Percentiles rank a stretch among this genome's conserved stretches.
Conservation (phyloP, 352 stramenopile species). For the Elongisporangium prolatum region DNA sequence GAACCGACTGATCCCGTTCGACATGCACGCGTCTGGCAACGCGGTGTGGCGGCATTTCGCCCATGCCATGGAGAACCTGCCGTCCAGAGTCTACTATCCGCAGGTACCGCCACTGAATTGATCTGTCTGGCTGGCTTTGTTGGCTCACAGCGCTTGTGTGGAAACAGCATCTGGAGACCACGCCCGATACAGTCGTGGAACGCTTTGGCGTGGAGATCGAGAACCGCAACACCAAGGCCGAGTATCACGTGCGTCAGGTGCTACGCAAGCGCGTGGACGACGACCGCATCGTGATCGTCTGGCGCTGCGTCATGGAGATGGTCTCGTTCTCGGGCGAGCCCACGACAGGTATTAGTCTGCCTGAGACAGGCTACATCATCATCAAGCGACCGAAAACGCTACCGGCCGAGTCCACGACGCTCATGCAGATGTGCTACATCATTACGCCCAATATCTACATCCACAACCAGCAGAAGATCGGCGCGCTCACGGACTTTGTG, state of each 20-base stretch:
- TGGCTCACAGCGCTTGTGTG: neutral
- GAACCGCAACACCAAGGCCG: constrained; percentile 38
- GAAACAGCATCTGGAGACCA: constrained; percentile 20
- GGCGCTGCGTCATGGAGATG: constrained; percentile 44
- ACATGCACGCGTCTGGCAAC: constrained; percentile 22
- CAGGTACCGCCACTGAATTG: neutral
- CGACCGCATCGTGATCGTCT: constrained; percentile 54
- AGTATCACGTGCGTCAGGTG: constrained; percentile 53
- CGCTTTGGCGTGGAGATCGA: constrained; percentile 55
- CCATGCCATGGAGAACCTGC: constrained; percentile 30
- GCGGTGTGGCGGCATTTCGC: constrained; percentile 32
- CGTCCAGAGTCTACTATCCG: constrained; percentile 20
- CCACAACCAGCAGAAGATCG: constrained; percentile 4
- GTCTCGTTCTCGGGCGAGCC: constrained; percentile 42
- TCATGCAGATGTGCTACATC: constrained; percentile 31
- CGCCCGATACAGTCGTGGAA: constrained; percentile 52
- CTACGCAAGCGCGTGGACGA: constrained; percentile 43
- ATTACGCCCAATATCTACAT: constrained; percentile 21
- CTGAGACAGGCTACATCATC: constrained; percentile 60
- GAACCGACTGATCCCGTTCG: constrained; percentile 32
- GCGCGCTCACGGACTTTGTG: constrained; percentile 35
- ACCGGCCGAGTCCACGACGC: constrained; percentile 5
- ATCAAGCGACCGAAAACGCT: constrained; percentile 27
- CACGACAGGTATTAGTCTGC: constrained; percentile 47
- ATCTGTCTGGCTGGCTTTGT: neutral